phyloP scores from a whole-genome alignment of 2,329 filamentous ascomycete genomes.

The Trichoderma cornu-damae region DNA sequence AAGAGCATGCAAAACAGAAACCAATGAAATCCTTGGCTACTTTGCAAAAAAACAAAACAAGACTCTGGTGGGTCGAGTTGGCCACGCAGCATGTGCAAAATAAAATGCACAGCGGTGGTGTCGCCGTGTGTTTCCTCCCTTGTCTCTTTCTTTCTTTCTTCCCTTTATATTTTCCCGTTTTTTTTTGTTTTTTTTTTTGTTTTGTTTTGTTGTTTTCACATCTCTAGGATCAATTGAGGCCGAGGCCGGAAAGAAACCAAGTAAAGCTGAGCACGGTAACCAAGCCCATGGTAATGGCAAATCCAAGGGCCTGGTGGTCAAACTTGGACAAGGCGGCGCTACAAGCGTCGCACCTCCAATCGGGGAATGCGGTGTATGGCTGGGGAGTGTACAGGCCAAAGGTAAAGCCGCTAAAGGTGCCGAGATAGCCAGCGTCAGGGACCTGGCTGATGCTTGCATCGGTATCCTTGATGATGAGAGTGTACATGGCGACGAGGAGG shows the following conservation, averaged over 20 bases:
- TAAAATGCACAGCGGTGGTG: neutral
- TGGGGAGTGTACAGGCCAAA: conserved; percentile 55
- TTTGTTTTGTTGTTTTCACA: neutral
- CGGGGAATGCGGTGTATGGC: conserved; percentile 46
- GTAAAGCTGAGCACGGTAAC: conserved; percentile 57
- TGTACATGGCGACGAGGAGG: conserved; percentile 53
- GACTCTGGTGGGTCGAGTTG: neutral
- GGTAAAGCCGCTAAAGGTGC: conserved; percentile 42
- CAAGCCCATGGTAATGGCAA: conserved; percentile 50
- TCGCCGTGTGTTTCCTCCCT: too few relatives aligned
- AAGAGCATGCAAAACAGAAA: neutral
- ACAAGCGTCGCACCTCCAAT: conserved; percentile 57
- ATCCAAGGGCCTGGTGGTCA: conserved; percentile 44
- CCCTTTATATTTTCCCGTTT: too few relatives aligned
- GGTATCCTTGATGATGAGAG: conserved; percentile 57
- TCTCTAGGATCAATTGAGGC: conserved; percentile 28
- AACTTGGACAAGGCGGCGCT: conserved; percentile 46
- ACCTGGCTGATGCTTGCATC: conserved; percentile 46
- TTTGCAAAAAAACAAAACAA: neutral
- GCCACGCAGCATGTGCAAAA: neutral
- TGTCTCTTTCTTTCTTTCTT: neutral
- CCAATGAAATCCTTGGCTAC: neutral
- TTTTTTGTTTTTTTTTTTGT: neutral
- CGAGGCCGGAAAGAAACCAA: conserved; percentile 56
- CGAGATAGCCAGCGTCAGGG: conserved; percentile 52